Evolutionary conservation across 2,329 filamentous ascomycete species (phyloP), one percentile per base, ranked within the genome.

Genomic region (Fusarium sp.): DNA sequence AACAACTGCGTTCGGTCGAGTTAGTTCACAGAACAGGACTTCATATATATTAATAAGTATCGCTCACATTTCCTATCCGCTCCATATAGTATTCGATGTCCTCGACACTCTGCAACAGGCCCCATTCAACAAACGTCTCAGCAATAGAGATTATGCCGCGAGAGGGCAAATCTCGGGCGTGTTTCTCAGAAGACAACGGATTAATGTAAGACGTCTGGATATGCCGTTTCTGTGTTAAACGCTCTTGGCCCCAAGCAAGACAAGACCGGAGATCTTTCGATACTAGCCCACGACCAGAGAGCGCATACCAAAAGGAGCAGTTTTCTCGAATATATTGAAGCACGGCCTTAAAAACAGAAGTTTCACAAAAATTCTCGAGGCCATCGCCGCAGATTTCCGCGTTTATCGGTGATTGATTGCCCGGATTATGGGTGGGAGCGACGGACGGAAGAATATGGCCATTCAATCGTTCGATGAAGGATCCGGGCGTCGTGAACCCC

Each of bases 41-140:
- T 36, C 6, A 1, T 1, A 6, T 21, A 5, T 14, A 42, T 34
- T 9, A 34, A 9, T 1, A 1, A 11, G 14, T 34, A 13, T 31
- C 10, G 21, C 70, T 54, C 15, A 72, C 71, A 1, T 11, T 6
- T 3, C 52, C 66, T n/a, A 61, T 9, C 2, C 4, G 14, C 2
- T 22, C 15, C 50, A 73, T 67, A 10, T 68, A 73, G 6, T 15
- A 33, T 17, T 49, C 36, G 10, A 57, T 68, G 6, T 70, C 50
- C 1, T 62, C 21, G 0, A 53, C 36, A 4, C 22, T 61, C 10
- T 71, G 69, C 6, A 73, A 21, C 3, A 59, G 36, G 0, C 71
- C 71, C 6, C 53, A 22, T 4, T 64, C 49, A 6, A 73, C 62
- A 22, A 73, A 69, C 0, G 33, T 47, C 19, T 60, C 59, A 2